phyloP scores from a whole-genome alignment of 805 yeast genomes.

The Blastobotrys terrestris region DNA sequence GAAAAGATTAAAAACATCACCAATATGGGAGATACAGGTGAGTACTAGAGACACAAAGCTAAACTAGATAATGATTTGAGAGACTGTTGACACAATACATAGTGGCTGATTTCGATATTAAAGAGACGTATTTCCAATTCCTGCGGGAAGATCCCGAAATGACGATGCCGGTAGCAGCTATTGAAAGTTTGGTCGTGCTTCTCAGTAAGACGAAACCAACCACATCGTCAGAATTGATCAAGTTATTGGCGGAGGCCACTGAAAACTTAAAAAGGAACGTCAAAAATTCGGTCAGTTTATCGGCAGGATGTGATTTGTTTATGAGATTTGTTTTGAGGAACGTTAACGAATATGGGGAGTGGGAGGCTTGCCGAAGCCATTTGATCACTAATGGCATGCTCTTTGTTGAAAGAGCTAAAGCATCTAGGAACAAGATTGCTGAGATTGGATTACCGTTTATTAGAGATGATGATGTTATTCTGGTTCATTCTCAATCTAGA shows the following conservation, averaged over 20 bases:
- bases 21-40: not conserved
- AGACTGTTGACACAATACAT: too few relatives aligned
- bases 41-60: not conserved
- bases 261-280: constrained; percentile 68
- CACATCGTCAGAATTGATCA: constrained; percentile 89
- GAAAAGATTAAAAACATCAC: too few relatives aligned
- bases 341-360: constrained; percentile 76
- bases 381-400: constrained; percentile 90
- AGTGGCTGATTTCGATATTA: constrained; percentile 58
- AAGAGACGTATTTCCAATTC: constrained; percentile 69
- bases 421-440: constrained; percentile 81
- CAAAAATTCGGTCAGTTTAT: constrained; percentile 83
- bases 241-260: constrained; percentile 70
- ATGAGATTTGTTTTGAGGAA: constrained; percentile 89
- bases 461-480: constrained; percentile 81
- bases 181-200: constrained; percentile 85
- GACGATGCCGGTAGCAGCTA: constrained; percentile 99
- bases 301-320: constrained; percentile 97
- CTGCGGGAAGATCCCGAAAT: constrained; percentile 88
- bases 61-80: too few relatives aligned
- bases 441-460: constrained; percentile 82
- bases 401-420: constrained; percentile 87
- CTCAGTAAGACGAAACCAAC: constrained; percentile 78
- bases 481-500: constrained; percentile 89
- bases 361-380: constrained; percentile 88